Conservation (phyloP, 2,329 filamentous ascomycete species). For the Ceratocystiopsis sp. region DNA sequence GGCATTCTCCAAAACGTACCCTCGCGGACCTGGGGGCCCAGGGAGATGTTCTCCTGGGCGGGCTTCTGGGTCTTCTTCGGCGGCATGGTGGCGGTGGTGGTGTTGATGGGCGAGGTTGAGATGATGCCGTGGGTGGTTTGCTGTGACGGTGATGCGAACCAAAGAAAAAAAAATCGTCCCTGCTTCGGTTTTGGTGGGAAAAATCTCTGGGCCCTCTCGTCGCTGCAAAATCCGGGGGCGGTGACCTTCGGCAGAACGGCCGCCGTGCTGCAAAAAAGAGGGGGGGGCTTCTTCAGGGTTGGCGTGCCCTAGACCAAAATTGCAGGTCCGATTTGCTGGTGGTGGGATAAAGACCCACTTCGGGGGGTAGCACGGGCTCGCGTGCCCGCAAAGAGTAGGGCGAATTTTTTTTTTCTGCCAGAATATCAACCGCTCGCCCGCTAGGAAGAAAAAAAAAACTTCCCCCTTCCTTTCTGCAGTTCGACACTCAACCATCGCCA, state of each 20-base stretch:
- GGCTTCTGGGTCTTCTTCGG: conserved; percentile 79
- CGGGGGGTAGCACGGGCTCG: neutral
- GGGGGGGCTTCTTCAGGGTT: conserved; percentile 3
- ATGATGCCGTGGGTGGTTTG: conserved; percentile 10
- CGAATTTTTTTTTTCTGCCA: neutral
- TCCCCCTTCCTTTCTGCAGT: no score
- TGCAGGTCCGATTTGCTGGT: neutral
- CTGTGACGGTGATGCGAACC: neutral
- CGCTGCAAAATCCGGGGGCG: neutral
- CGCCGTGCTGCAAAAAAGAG: neutral
- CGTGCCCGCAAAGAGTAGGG: neutral
- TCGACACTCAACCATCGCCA: neutral
- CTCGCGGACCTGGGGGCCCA: conserved; percentile 93
- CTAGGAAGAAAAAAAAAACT: neutral
- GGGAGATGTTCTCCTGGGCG: conserved; percentile 92
- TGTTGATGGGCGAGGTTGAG: conserved; percentile 10
- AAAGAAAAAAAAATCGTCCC: neutral
- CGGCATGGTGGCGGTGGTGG: conserved; percentile 53
- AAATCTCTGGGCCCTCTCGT: no score
- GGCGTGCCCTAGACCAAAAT: conserved; percentile 6
- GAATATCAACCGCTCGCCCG: neutral
- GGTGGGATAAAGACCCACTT: no score
- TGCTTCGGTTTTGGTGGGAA: no score
- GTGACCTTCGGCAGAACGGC: conserved; percentile 5
- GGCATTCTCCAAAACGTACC: conserved; percentile 36